Conservation (phyloP, 352 stramenopile genomes). For the Phytophthora megakarya region DNA sequence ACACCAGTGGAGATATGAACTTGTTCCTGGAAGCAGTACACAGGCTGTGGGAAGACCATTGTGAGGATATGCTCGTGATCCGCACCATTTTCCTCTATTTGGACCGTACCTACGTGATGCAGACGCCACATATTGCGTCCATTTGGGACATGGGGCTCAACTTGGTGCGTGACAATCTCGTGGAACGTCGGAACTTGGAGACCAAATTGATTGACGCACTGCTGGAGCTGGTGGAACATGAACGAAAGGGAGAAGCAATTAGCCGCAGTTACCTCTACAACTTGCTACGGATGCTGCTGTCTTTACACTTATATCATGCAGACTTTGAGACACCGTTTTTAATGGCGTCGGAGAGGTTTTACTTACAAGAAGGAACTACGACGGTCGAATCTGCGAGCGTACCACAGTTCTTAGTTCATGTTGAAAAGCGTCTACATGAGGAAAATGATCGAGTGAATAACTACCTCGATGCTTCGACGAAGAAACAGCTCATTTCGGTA, state of each 20-base stretch:
- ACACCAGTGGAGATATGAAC: conserved; percentile 64
- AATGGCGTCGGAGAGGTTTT: conserved; percentile 86
- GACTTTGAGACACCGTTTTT: conserved; percentile 91
- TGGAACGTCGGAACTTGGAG: conserved; percentile 59
- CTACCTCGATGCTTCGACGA: conserved; percentile 77
- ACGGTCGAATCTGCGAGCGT: conserved; percentile 70
- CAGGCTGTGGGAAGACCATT: conserved; percentile 90
- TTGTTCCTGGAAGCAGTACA: conserved; percentile 83
- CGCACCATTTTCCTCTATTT: conserved; percentile 95
- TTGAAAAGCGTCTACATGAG: conserved; percentile 87
- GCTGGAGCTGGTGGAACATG: conserved; percentile 85
- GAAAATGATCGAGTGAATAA: conserved; percentile 76
- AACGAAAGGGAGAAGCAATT: conserved; percentile 88
- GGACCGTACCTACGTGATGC: conserved; percentile 91
- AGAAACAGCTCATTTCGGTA: conserved; percentile 69
- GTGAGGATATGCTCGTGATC: conserved; percentile 92
- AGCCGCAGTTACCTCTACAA: conserved; percentile 84
- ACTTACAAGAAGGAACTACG: conserved; percentile 73
- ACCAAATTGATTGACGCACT: conserved; percentile 73
- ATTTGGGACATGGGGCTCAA: conserved; percentile 94
- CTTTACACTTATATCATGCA: conserved; percentile 85
- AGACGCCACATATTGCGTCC: conserved; percentile 79
- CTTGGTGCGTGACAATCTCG: conserved; percentile 63
- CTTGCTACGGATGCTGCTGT: conserved; percentile 82
- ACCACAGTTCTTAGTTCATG: conserved; percentile 86